These are phyloP conservation scores for Dryas integrifolia DNA, from an alignment of 331 rosid species.

Conservation along the genomic window DNA sequence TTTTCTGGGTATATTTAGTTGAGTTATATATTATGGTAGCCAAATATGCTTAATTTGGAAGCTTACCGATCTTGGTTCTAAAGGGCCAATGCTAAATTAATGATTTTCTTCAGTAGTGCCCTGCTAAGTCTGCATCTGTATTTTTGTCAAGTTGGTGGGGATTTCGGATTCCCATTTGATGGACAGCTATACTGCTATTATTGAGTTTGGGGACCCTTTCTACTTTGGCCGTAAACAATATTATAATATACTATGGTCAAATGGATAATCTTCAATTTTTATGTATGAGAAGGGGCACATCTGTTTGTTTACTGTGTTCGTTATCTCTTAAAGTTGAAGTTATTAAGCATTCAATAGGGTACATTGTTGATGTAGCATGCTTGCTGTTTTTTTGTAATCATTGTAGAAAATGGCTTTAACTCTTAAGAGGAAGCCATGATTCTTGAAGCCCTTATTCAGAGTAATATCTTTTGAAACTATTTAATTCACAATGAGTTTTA, in stretches of 20 bases:
- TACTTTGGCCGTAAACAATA: neutral
- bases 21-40: neutral
- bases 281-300: neutral
- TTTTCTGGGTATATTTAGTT: neutral
- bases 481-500: neutral
- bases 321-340: neutral
- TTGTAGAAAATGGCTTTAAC: neutral
- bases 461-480: neutral
- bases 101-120: neutral
- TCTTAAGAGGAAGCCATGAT: neutral
- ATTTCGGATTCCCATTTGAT: neutral
- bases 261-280: neutral
- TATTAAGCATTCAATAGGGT: neutral
- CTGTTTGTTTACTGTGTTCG: neutral
- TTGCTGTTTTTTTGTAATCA: neutral
- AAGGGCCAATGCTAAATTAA: slow-evolving; percentile 1
- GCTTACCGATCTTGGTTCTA: neutral
- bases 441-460: neutral
- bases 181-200: slow-evolving; percentile 18
- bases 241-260: neutral
- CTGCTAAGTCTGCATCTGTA: neutral
- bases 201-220: slow-evolving; percentile 3
- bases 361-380: neutral
- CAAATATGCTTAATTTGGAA: neutral
- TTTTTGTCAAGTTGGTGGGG: slow-evolving; percentile 13